These are phyloP conservation scores for Boletus bicolor DNA, from an alignment of 768 basidiomycete species.

Conservation along the genomic window DNA sequence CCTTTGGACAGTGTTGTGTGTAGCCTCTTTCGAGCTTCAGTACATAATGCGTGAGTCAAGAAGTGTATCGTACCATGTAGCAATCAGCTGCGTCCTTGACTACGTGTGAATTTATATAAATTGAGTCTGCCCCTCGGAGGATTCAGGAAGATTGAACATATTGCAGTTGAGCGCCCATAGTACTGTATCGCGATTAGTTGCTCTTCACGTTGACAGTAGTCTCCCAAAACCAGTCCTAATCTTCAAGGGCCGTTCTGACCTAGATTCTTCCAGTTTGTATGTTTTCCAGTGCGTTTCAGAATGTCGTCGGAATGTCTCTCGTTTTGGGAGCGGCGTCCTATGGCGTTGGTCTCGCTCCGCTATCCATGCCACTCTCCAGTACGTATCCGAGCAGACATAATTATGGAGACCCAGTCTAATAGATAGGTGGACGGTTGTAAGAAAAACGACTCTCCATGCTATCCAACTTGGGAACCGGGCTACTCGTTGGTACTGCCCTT, in stretches of 20 bases:
- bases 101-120: neutral
- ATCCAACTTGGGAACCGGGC: constrained; percentile 69
- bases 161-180: neutral
- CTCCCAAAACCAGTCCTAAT: too few relatives aligned
- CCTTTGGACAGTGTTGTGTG: too few relatives aligned
- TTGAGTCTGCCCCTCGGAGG: neutral
- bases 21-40: neutral
- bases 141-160: neutral
- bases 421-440: constrained; percentile 34
- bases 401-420: neutral
- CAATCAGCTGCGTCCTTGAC: neutral
- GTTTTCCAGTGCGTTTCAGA: constrained; percentile 22
- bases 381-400: constrained; percentile 10
- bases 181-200: neutral
- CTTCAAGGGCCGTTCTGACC: too few relatives aligned
- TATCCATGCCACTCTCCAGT: constrained; percentile 74
- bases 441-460: constrained; percentile 44
- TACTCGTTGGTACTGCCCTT: constrained; percentile 85
- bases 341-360: constrained; percentile 67
- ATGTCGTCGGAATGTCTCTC: constrained; percentile 46
- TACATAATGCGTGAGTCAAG: neutral
- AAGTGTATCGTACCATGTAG: neutral
- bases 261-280: constrained; percentile 8
- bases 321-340: constrained; percentile 64
- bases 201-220: neutral